phyloP scores from a whole-genome alignment of 257 asterid genomes.

The Scutellaria minor region DNA sequence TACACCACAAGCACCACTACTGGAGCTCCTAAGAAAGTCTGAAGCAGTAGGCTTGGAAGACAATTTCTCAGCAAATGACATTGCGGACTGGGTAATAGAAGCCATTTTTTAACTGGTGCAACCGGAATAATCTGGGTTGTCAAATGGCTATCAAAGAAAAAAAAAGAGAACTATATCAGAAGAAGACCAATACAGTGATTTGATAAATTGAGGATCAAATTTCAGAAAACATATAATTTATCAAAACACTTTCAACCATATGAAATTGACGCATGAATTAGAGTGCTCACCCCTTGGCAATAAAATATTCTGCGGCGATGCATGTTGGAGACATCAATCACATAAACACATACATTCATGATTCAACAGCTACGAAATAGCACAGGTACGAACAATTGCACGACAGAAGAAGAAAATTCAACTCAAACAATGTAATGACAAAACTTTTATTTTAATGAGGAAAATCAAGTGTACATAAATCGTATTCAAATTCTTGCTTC shows the following conservation, averaged over 20 bases:
- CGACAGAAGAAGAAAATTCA: background rate
- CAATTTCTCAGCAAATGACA: slow-evolving; percentile 58
- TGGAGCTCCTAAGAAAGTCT: slow-evolving; percentile 79
- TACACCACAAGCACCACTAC: slow-evolving; percentile 61
- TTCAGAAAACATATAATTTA: slow-evolving; percentile 10
- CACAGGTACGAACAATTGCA: background rate
- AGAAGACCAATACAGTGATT: slow-evolving; percentile 3
- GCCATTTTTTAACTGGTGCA: slow-evolving; percentile 56
- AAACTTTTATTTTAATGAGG: background rate
- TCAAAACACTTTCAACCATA: slow-evolving; percentile 22
- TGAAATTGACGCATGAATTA: slow-evolving; percentile 4
- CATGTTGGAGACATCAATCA: background rate
- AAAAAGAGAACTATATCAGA: background rate
- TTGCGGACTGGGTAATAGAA: slow-evolving; percentile 59
- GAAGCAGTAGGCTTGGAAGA: slow-evolving; percentile 64
- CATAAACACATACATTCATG: slow-evolving; percentile 2
- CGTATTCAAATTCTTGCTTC: slow-evolving; percentile 10
- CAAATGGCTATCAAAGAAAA: slow-evolving; percentile 18
- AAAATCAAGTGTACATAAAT: background rate
- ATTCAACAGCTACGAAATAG: background rate
- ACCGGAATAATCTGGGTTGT: slow-evolving; percentile 26
- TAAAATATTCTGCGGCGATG: background rate
- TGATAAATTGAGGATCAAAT: slow-evolving; percentile 8
- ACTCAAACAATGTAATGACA: background rate
- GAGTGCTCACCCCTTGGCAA: background rate